Percentiles rank a stretch among this genome's conserved stretches.
These are phyloP conservation scores for Amauroascus verrucosus DNA, from an alignment of 2,329 filamentous ascomycete species.

Conservation along the genomic window DNA sequence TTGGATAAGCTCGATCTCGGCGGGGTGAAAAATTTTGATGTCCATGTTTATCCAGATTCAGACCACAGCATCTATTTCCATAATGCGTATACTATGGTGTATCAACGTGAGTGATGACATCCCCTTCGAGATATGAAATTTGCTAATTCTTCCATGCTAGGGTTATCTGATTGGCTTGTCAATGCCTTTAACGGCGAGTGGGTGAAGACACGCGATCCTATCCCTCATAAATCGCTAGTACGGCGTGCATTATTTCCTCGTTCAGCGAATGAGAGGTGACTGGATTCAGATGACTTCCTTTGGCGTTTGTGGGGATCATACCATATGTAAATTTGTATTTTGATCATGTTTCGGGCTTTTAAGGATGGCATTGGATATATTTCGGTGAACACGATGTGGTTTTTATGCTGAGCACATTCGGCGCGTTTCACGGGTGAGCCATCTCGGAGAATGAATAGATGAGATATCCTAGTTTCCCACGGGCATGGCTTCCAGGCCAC, in stretches of 20 bases:
- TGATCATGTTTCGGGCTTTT: neutral
- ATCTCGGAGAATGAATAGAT: neutral
- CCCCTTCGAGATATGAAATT: neutral
- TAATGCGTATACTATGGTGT: conserved; percentile 81
- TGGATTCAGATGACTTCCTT: neutral
- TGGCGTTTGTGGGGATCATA: neutral
- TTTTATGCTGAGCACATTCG: neutral
- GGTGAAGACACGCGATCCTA: conserved; percentile 50
- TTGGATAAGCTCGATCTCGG: conserved; percentile 76
- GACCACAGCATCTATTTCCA: conserved; percentile 95
- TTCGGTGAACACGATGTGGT: neutral
- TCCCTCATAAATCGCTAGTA: conserved; percentile 33
- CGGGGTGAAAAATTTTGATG: conserved; percentile 83
- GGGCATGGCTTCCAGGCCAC: too few species aligned
- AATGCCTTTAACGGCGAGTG: conserved; percentile 98
- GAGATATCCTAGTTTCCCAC: too few species aligned
- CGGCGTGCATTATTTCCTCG: conserved; percentile 11
- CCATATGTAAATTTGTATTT: neutral
- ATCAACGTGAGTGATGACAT: conserved; percentile 61
- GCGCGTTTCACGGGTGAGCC: neutral
- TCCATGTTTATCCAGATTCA: conserved; percentile 92
- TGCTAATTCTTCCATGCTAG: conserved; percentile 15
- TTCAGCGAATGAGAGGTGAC: neutral
- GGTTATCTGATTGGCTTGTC: conserved; percentile 67
- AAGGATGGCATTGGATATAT: neutral